Evolutionary conservation across 192 early-diverging fungal genomes (phyloP).

Genomic region (Rhizoclosmatium sp.): DNA sequence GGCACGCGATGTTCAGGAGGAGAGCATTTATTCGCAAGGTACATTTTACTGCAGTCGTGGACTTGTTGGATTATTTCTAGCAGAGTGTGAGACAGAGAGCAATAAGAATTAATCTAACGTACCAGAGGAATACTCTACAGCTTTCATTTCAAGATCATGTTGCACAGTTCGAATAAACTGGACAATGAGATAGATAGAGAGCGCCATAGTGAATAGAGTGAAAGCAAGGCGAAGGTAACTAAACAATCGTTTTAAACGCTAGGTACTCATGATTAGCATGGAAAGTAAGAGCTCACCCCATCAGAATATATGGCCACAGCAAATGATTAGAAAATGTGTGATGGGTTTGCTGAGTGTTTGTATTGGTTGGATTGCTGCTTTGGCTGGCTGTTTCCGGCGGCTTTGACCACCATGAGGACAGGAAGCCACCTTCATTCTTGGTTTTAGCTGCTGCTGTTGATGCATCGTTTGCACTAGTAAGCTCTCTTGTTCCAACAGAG

Average conservation of each 20-base stretch:
- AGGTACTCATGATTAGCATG: not conserved
- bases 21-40: conserved; percentile 65
- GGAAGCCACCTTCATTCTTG: not conserved
- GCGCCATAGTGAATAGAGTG: conserved; percentile 68
- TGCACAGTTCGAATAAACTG: conserved; percentile 76
- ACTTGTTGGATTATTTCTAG: conserved; percentile 68
- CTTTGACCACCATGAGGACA: not conserved
- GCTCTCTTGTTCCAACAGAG: not conserved
- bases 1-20: conserved; percentile 63
- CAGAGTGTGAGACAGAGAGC: conserved; percentile 5
- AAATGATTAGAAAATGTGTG: conserved; percentile 21
- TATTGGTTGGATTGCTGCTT: not conserved
- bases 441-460: not conserved
- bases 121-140: conserved; percentile 65
- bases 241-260: not conserved
- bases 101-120: not conserved
- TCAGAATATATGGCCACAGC: conserved; percentile 51
- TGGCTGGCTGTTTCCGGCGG: not conserved
- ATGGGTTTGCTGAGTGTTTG: not conserved
- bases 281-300: conserved; percentile 35
- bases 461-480: not conserved
- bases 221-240: conserved; percentile 77
- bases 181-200: conserved; percentile 66
- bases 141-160: conserved; percentile 74
- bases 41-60: conserved; percentile 67